Conservation (phyloP, 2,329 filamentous ascomycete species). For the Neurospora crassa region DNA sequence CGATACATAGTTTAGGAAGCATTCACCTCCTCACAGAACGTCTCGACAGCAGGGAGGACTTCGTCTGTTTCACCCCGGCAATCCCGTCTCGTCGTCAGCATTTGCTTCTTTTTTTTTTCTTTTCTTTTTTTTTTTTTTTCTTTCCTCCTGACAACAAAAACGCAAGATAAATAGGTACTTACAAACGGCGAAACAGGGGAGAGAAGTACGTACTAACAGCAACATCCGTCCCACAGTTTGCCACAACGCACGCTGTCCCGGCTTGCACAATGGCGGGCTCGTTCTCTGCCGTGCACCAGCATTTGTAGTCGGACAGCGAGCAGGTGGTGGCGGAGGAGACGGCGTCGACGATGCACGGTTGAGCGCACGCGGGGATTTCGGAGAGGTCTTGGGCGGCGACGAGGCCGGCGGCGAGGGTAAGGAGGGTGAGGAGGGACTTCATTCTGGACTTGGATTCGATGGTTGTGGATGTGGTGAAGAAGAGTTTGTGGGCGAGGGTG, state of each 20-base stretch:
- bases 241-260: background rate
- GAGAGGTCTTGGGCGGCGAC: background rate
- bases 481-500: background rate
- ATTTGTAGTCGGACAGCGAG: background rate
- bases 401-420: background rate
- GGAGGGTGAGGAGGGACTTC: background rate
- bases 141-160: fast-evolving
- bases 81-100: too few species aligned
- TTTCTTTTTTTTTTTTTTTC: too few species aligned
- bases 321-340: background rate
- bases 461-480: background rate
- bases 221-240: background rate
- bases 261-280: background rate
- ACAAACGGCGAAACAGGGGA: background rate
- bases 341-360: background rate
- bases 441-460: background rate
- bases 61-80: background rate
- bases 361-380: background rate
- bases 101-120: too few species aligned
- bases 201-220: background rate
- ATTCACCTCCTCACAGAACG: background rate
- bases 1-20: background rate
- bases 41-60: background rate
- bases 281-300: background rate
- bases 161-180: background rate